Percentiles rank a stretch among this genome's conserved stretches.
Conservation (phyloP, 2,329 filamentous ascomycete genomes). For the Ophiostoma perfectum region DNA sequence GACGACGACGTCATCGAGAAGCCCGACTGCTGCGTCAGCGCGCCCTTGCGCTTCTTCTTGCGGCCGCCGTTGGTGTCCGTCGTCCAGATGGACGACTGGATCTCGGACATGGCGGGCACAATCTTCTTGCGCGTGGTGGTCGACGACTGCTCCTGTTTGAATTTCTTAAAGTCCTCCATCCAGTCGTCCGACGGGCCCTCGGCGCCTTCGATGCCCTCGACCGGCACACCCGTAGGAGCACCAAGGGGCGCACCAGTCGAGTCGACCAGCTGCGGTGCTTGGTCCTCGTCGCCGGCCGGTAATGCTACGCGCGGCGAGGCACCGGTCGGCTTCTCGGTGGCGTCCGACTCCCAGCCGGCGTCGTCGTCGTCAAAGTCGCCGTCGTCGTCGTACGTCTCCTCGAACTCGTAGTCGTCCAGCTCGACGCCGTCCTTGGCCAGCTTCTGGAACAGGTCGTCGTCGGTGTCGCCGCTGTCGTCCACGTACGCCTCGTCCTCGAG, state of each 20-base stretch:
- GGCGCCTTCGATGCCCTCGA: background rate
- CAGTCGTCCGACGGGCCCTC: conserved; percentile 53
- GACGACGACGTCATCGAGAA: conserved; percentile 99
- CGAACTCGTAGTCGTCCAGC: conserved; percentile 67
- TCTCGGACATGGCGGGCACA: conserved; percentile 52
- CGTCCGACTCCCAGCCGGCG: conserved; percentile 91
- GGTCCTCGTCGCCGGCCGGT: background rate
- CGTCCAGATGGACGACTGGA: conserved; percentile 66
- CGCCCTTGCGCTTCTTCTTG: conserved; percentile 91
- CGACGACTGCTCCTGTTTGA: conserved; percentile 66
- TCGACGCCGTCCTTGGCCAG: conserved; percentile 44
- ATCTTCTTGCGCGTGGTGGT: conserved; percentile 29
- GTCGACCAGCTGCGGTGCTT: conserved; percentile 44
- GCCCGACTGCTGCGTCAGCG: conserved; percentile 78
- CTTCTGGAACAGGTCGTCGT: conserved; percentile 73
- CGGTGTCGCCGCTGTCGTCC: conserved; percentile 69
- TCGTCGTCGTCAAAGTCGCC: conserved; percentile 55
- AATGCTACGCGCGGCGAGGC: background rate
- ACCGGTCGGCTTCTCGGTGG: conserved; percentile 65
- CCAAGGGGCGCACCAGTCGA: background rate
- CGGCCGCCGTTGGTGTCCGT: conserved; percentile 74
- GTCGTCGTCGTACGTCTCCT: conserved; percentile 52
- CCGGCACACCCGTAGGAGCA: background rate
- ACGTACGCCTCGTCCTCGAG: conserved; percentile 95
- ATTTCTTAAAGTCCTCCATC: conserved; percentile 89